phyloP scores from a whole-genome alignment of 2,329 filamentous ascomycete genomes.

The Penicillium olsonii region DNA sequence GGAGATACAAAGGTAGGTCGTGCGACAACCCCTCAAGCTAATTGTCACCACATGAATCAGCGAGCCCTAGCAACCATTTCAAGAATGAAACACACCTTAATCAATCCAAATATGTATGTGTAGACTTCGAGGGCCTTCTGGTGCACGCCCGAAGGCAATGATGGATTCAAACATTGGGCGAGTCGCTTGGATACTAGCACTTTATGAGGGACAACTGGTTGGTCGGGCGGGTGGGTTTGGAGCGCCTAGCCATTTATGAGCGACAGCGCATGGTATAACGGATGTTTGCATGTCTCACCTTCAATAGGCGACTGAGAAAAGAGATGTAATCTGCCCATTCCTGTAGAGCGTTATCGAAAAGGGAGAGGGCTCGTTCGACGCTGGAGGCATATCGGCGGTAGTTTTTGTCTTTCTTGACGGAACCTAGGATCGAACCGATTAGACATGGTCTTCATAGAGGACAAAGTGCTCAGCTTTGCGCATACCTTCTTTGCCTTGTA shows the following conservation, averaged over 20 bases:
- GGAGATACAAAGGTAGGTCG: slow-evolving; percentile 84
- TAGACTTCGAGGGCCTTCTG: slow-evolving; percentile 97
- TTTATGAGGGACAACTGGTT: slow-evolving; percentile 77
- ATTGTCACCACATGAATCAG: slow-evolving; percentile 18
- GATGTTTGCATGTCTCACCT: slow-evolving; percentile 57
- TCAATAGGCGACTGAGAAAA: slow-evolving; percentile 85
- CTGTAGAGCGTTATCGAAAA: slow-evolving; percentile 91
- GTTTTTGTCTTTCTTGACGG: slow-evolving; percentile 59
- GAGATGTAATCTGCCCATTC: slow-evolving; percentile 99
- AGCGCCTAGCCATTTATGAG: slow-evolving; percentile 62
- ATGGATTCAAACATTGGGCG: slow-evolving; percentile 91
- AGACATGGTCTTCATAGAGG: not conserved
- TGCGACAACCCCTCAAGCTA: slow-evolving; percentile 71
- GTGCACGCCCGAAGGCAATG: slow-evolving; percentile 91
- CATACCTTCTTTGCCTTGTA: slow-evolving; percentile 75
- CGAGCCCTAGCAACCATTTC: not conserved
- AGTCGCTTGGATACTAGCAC: slow-evolving; percentile 82
- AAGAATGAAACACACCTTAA: slow-evolving; percentile 60
- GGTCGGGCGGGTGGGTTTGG: slow-evolving; percentile 76
- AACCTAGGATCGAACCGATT: slow-evolving; percentile 26
- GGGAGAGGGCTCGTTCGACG: slow-evolving; percentile 80
- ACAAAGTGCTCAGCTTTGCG: slow-evolving; percentile 1
- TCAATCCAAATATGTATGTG: slow-evolving; percentile 79
- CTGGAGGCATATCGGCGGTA: slow-evolving; percentile 88
- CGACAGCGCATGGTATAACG: not conserved